Evolutionary conservation across 2,329 filamentous ascomycete genomes (phyloP).

Genomic region (Arthrobotrys conoides): DNA sequence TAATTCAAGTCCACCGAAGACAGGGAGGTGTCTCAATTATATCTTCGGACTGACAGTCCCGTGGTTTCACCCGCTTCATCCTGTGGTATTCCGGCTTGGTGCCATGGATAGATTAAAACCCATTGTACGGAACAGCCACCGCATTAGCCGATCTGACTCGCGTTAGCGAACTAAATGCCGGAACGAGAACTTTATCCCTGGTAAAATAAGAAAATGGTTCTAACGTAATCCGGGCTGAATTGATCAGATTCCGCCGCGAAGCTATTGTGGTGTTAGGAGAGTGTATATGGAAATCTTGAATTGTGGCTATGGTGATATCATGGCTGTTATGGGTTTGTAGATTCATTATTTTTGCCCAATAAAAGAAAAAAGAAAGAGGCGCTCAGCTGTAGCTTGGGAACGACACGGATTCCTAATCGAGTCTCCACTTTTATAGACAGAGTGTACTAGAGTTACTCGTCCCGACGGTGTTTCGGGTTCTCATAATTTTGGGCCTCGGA

Average conservation of each 20-base stretch:
- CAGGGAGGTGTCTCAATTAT: conserved; percentile 11
- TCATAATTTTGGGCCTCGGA: neutral
- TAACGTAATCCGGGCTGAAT: neutral
- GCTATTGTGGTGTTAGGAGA: neutral
- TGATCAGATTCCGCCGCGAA: neutral
- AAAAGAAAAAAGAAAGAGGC: too few species aligned
- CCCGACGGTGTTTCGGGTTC: conserved; percentile 17
- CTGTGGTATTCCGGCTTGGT: conserved; percentile 17
- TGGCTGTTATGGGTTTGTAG: neutral
- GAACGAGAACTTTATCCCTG: neutral
- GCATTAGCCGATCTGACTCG: neutral
- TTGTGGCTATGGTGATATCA: neutral
- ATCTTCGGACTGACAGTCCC: neutral
- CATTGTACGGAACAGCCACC: neutral
- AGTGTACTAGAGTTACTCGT: too few species aligned
- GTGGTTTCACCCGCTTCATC: neutral
- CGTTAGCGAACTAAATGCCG: neutral
- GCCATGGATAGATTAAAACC: conserved; percentile 7
- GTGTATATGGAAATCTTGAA: neutral
- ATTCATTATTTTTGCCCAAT: neutral
- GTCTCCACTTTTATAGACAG: neutral
- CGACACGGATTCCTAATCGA: neutral
- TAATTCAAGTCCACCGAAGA: neutral
- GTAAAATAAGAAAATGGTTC: neutral
- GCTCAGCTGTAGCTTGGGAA: too few species aligned